These are phyloP conservation scores for Meyerozyma elateridarum DNA, from an alignment of 1,139 yeast genomes.

Conservation along the genomic window DNA sequence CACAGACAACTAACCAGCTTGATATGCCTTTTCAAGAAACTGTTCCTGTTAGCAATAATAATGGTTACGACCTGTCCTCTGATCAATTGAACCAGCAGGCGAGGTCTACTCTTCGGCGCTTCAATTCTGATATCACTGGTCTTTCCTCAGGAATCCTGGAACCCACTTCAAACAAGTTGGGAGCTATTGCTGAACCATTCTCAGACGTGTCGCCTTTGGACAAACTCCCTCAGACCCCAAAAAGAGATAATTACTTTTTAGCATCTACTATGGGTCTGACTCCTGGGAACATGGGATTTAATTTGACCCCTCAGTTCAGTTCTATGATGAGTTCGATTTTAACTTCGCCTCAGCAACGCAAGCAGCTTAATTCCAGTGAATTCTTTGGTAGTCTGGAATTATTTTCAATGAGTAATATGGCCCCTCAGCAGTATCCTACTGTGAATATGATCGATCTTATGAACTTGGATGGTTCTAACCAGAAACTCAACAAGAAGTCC, in stretches of 20 bases:
- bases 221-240: slow-evolving; percentile 35
- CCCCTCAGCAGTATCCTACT: slow-evolving; percentile 10
- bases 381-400: slow-evolving; percentile 31
- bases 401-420: slow-evolving; percentile 9
- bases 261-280: slow-evolving; percentile 31
- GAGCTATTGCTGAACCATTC: slow-evolving; percentile 3
- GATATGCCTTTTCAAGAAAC: no score
- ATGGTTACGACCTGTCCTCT: no score
- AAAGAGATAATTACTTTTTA: slow-evolving; percentile 27
- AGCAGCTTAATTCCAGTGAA: slow-evolving; percentile 12
- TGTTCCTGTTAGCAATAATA: no score
- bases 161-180: background rate
- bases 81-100: no score
- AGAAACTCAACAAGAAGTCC: background rate
- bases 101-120: background rate
- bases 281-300: slow-evolving; percentile 26
- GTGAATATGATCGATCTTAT: slow-evolving; percentile 20
- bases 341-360: slow-evolving; percentile 29
- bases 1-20: no score
- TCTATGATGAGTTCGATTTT: slow-evolving; percentile 40
- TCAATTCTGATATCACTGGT: slow-evolving; percentile 23
- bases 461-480: slow-evolving; percentile 10
- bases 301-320: slow-evolving; percentile 42
- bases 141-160: slow-evolving; percentile 1
- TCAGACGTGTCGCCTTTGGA: slow-evolving; percentile 7